Conservation (phyloP, 805 yeast species). For the Sugiyamaella smithiae region DNA sequence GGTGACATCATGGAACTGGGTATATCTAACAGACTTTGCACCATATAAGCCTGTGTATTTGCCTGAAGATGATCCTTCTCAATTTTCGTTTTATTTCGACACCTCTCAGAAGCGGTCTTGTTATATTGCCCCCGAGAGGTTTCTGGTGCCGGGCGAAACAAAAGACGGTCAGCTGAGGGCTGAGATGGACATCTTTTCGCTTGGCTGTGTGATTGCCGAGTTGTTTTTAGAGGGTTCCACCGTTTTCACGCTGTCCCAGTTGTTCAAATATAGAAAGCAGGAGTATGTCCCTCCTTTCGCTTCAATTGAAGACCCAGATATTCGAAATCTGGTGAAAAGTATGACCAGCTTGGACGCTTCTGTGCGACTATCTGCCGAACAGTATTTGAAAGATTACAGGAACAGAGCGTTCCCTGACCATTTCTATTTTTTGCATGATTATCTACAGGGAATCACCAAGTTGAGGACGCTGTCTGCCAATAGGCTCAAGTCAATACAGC, state of each 20-base stretch:
- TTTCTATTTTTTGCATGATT: constrained; percentile 73
- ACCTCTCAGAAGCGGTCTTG: constrained; percentile 83
- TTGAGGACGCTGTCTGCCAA: constrained; percentile 19
- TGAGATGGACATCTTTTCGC: constrained; percentile 66
- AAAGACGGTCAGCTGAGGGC: constrained; percentile 42
- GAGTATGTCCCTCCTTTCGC: constrained; percentile 65
- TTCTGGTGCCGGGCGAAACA: constrained; percentile 37
- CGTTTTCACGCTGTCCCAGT: constrained; percentile 78
- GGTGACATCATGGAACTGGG: constrained; percentile 88
- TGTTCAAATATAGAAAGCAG: constrained; percentile 73
- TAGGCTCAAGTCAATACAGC: constrained; percentile 27
- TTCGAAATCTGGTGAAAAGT: constrained; percentile 54
- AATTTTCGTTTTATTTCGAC: constrained; percentile 88
- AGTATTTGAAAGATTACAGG: constrained; percentile 50
- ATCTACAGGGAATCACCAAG: constrained; percentile 46
- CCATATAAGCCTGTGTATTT: constrained; percentile 76
- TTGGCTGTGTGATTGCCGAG: constrained; percentile 83
- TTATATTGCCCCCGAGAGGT: constrained; percentile 93
- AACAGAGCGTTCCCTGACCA: constrained; percentile 59
- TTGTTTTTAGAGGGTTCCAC: constrained; percentile 83
- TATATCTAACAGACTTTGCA: constrained; percentile 77
- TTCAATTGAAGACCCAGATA: constrained; percentile 48
- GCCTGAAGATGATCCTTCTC: constrained; percentile 92
- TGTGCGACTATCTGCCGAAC: constrained; percentile 54
- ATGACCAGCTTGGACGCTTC: constrained; percentile 66